A percentile compares a stretch with the other conserved stretches of the same genome.
Conservation (phyloP, 306 rosid genomes). For the Adenanthera pavonina region DNA sequence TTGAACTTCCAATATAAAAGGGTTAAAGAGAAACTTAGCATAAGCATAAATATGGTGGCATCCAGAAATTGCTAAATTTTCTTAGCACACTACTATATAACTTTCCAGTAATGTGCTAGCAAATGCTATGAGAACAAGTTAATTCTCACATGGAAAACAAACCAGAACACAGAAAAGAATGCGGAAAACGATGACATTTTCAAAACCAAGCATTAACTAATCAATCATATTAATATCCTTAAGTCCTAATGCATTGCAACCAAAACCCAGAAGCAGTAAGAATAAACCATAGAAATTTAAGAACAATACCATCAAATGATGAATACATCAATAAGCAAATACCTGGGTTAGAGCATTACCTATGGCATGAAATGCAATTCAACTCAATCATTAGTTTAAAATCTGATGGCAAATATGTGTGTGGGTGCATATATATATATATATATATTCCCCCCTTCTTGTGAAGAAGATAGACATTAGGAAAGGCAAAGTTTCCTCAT, state of each 20-base stretch:
- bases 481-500: not conserved
- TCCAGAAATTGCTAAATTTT: not conserved
- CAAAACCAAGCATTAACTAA: not conserved
- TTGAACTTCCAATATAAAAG: not conserved
- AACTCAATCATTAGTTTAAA: not conserved
- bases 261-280: slow-evolving; percentile 11
- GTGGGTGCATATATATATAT: no score
- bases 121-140: not conserved
- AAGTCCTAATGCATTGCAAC: not conserved
- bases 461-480: not conserved
- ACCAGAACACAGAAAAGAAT: not conserved
- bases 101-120: not conserved
- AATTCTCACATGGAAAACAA: slow-evolving; percentile 6
- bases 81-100: not conserved
- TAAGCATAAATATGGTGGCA: not conserved
- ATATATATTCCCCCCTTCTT: no score
- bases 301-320: not conserved
- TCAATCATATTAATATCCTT: not conserved
- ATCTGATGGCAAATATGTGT: not conserved
- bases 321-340: not conserved
- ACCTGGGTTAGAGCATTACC: not conserved
- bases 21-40: not conserved
- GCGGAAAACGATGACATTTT: not conserved
- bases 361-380: not conserved
- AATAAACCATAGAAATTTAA: not conserved